These are phyloP conservation scores for Komagataella ulmi DNA, from an alignment of 805 yeast species.

Conservation along the genomic window DNA sequence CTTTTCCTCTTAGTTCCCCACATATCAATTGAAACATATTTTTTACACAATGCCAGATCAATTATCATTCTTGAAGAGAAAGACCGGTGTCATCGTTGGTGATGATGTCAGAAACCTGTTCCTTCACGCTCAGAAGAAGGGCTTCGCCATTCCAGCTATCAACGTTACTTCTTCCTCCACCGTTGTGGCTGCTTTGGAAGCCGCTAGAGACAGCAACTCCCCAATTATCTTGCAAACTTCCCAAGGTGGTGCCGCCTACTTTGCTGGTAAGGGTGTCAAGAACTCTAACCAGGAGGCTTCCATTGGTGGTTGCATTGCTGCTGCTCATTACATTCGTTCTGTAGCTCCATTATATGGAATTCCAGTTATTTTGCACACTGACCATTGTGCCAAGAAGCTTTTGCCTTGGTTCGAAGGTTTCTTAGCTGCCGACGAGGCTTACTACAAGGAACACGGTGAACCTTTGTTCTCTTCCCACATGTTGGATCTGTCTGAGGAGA, in stretches of 20 bases:
- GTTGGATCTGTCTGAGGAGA: constrained; percentile 95
- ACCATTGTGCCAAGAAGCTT: constrained; percentile 97
- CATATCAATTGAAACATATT: not conserved
- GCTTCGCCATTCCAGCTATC: constrained; percentile 96
- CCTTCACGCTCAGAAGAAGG: constrained; percentile 85
- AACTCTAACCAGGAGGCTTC: constrained; percentile 92
- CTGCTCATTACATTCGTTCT: constrained; percentile 94
- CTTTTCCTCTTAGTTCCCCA: not conserved
- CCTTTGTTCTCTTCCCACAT: constrained; percentile 98
- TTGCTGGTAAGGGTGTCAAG: constrained; percentile 97
- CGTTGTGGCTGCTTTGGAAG: constrained; percentile 92
- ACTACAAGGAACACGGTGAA: constrained; percentile 75
- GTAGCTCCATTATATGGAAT: constrained; percentile 94
- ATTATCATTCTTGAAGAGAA: constrained; percentile 48
- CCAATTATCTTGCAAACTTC: constrained; percentile 97
- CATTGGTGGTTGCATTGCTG: constrained; percentile 90
- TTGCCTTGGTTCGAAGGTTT: constrained; percentile 98
- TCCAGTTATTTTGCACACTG: constrained; percentile 95
- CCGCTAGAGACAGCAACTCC: constrained; percentile 87
- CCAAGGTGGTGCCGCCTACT: constrained; percentile 99
- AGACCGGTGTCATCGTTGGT: constrained; percentile 97
- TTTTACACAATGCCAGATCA: not conserved
- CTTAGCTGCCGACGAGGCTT: constrained; percentile 92
- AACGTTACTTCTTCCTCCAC: constrained; percentile 97
- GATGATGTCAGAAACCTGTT: constrained; percentile 84